Conservation (phyloP, 1,139 yeast genomes). For the Taphrina wiesneri region DNA sequence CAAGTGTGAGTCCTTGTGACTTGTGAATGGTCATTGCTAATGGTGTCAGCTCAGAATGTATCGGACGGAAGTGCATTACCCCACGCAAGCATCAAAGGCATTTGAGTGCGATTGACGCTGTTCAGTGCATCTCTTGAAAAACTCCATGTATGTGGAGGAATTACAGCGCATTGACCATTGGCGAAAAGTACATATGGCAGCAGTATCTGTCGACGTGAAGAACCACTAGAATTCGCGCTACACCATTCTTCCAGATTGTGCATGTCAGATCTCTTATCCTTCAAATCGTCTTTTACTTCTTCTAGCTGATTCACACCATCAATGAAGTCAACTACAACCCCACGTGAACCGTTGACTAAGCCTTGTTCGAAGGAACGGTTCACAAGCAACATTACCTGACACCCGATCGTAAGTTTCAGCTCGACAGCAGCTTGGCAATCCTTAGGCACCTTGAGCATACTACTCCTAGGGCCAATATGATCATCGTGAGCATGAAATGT, state of each 20-base stretch:
- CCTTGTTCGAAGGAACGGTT: conserved; percentile 68
- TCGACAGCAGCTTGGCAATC: conserved; percentile 70
- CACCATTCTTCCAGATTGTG: conserved; percentile 41
- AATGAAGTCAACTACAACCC: conserved; percentile 76
- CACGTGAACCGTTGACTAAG: conserved; percentile 89
- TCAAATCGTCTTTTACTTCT: background rate
- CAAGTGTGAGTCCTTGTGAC: conserved; percentile 92
- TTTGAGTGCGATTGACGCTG: conserved; percentile 60
- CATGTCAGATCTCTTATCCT: conserved; percentile 16
- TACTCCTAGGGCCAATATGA: background rate
- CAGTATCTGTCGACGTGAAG: conserved; percentile 63
- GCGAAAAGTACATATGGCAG: conserved; percentile 62
- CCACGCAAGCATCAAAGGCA: conserved; percentile 92
- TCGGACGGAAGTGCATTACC: conserved; percentile 42
- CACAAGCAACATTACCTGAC: conserved; percentile 95
- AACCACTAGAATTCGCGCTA: conserved; percentile 71
- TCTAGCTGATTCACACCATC: conserved; percentile 44
- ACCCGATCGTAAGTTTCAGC: conserved; percentile 68
- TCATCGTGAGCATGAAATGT: conserved; percentile 56
- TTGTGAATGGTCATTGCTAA: conserved; percentile 80
- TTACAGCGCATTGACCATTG: background rate
- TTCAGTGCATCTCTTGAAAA: conserved; percentile 56
- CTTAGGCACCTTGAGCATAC: conserved; percentile 42
- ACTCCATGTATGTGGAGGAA: conserved; percentile 69
- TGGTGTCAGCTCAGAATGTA: background rate